Evolutionary conservation across 208 protist species (phyloP).

Genomic region (Acanthamoeba lenticulata): DNA sequence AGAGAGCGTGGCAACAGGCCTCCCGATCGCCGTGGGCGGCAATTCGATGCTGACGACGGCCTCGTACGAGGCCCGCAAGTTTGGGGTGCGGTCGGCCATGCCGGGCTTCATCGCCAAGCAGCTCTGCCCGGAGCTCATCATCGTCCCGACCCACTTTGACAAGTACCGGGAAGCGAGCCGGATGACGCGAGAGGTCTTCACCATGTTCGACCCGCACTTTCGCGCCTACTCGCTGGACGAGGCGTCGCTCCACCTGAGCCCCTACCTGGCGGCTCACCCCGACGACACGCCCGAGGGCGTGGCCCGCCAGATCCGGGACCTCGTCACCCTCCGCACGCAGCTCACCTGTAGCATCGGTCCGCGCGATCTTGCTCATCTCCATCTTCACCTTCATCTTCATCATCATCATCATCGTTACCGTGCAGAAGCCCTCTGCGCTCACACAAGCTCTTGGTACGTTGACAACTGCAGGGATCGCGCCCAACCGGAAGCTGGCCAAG

Average conservation of each 20-base stretch:
- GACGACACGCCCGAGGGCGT: neutral
- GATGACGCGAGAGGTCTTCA: constrained; percentile 19
- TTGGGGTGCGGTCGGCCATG: constrained; percentile 76
- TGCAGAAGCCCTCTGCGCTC: too few species aligned
- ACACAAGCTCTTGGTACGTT: neutral
- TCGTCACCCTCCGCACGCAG: constrained; percentile 31
- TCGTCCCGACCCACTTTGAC: constrained; percentile 64
- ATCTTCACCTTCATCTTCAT: neutral
- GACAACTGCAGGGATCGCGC: neutral
- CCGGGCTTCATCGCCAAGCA: constrained; percentile 70
- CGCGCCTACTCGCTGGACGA: constrained; percentile 69
- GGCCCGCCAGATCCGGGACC: neutral
- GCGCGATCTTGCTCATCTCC: neutral
- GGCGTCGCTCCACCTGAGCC: constrained; percentile 72
- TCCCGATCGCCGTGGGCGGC: constrained; percentile 75
- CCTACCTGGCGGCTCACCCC: constrained; percentile 42
- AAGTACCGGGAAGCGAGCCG: constrained; percentile 25
- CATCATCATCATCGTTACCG: neutral
- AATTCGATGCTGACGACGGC: constrained; percentile 77
- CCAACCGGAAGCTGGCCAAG: constrained; percentile 72
- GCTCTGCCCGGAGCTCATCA: neutral
- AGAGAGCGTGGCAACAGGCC: neutral
- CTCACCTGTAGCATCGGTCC: constrained; percentile 73
- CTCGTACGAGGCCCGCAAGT: constrained; percentile 76
- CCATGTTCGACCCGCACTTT: constrained; percentile 22